A percentile compares a stretch with the other conserved stretches of the same genome.
These are phyloP conservation scores for Pyrenula aspistea DNA, from an alignment of 495 filamentous ascomycete species.

Conservation along the genomic window DNA sequence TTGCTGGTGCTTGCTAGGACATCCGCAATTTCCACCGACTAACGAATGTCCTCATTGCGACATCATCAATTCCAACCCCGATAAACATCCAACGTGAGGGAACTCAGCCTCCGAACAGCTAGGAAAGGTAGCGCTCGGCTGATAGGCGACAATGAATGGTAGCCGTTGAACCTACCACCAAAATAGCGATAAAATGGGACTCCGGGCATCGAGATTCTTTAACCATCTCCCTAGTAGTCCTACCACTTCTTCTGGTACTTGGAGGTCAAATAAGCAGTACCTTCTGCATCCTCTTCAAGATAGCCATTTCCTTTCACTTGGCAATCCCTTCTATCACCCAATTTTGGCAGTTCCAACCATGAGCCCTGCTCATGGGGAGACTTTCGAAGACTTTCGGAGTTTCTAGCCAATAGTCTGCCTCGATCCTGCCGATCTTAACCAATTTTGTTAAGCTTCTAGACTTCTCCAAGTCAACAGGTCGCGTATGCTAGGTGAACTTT, in stretches of 20 bases:
- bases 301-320: neutral
- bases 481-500: conserved; percentile 1
- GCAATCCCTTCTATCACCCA: conserved; percentile 4
- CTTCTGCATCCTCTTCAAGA: neutral
- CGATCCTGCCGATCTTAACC: conserved; percentile 1
- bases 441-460: conserved; percentile 1
- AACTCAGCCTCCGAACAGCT: too few species aligned
- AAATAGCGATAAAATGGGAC: too few species aligned
- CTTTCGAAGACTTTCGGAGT: neutral
- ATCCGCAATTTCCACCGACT: too few species aligned
- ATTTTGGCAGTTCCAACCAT: conserved; percentile 4
- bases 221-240: neutral
- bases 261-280: neutral
- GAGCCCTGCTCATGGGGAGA: conserved; percentile 1
- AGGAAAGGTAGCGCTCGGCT: too few species aligned
- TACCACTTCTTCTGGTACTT: neutral
- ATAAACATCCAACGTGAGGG: too few species aligned
- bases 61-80: too few species aligned
- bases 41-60: too few species aligned
- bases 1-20: too few species aligned
- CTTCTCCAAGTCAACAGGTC: neutral
- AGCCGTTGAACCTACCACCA: too few species aligned
- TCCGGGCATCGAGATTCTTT: too few species aligned
- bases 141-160: too few species aligned
- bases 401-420: conserved; percentile 3